Evolutionary conservation across 2,329 filamentous ascomycete species (phyloP), one percentile per base, ranked within the genome.

Genomic region (Diaporthe eres): DNA sequence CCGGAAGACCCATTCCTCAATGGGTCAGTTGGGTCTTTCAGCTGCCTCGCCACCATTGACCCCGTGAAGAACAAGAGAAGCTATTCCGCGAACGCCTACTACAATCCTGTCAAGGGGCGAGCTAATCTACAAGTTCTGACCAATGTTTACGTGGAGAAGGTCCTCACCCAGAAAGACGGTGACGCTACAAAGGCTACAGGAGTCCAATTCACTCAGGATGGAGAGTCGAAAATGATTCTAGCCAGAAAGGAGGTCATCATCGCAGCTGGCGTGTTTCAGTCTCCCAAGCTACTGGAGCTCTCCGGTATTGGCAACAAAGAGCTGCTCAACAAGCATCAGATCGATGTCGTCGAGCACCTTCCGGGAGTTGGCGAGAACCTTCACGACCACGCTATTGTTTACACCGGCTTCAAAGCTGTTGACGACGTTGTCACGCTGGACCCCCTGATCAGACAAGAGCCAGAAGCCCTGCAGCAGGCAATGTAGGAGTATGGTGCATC

Each of bases 291-390:
- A 4, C 79, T 85, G 2, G 80, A 83, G 72, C 77, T 83, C 2
- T 82, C 80, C 22, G 83, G 83, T 17, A 80, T 85, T 49, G 83
- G 83, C 19, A 79, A 80, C 0, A 53, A 75, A 0, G 76, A 72
- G 4, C 71, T 82, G 13, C 79, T 84, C 7, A 55, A 74, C 6
- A 70, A 76, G 25, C 75, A 79, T 37, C 74, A 75, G 15, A 82
- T 84, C 31, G 76, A 79, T 1, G 78, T 82, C 7, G 57, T 82
- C 9, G 74, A 79, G 13, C 79, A 83, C 55, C 79, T 82, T n/a
- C 81, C 81, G 0, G 81, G 81, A 15, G 83, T 84, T 15, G 83
- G 83, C 28, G 79, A 80, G 57, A 83, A 83, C 73, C 74, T 83
- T 22, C 77, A 80, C 12, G 80, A 82, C 53, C 77, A 78, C 28